Evolutionary conservation across 495 filamentous ascomycete species (phyloP).

Genomic region (Parathielavia hyrcaniae): DNA sequence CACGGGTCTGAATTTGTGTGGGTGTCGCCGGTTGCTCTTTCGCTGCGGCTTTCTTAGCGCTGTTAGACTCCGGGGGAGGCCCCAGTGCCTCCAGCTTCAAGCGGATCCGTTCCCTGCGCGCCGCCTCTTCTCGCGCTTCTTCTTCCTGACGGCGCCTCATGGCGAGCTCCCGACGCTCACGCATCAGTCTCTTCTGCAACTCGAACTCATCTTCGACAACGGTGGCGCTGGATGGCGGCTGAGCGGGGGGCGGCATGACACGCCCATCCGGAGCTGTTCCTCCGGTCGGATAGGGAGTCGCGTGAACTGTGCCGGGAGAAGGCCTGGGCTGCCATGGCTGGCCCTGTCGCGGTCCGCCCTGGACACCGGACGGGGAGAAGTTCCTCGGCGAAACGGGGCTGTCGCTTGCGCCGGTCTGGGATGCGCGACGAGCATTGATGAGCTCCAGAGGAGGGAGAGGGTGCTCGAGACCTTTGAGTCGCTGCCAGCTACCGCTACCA

Average conservation of each 20-base stretch:
- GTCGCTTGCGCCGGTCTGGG: constrained; percentile 43
- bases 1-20: constrained; percentile 36
- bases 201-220: constrained; percentile 55
- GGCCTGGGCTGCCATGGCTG: constrained; percentile 47
- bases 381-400: constrained; percentile 43
- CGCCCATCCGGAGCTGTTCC: constrained; percentile 31
- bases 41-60: constrained; percentile 41
- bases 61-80: constrained; percentile 57
- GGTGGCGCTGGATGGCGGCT: constrained; percentile 28
- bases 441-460: constrained; percentile 41
- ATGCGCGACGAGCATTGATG: constrained; percentile 39
- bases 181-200: constrained; percentile 79
- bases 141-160: constrained; percentile 73
- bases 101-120: constrained; percentile 70
- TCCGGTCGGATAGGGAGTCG: constrained; percentile 40
- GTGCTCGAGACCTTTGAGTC: constrained; percentile 43
- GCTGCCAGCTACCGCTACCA: constrained; percentile 64
- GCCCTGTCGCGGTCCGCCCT: constrained; percentile 30
- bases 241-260: constrained; percentile 25
- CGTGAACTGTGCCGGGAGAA: constrained; percentile 44
- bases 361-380: constrained; percentile 36
- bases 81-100: constrained; percentile 77
- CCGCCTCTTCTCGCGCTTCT: constrained; percentile 75
- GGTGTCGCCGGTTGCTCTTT: constrained; percentile 38
- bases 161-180: constrained; percentile 67